A percentile compares a stretch with the other conserved stretches of the same genome.
These are phyloP conservation scores for Metarhizium rileyi DNA, from an alignment of 2,329 filamentous ascomycete species.

Conservation along the genomic window DNA sequence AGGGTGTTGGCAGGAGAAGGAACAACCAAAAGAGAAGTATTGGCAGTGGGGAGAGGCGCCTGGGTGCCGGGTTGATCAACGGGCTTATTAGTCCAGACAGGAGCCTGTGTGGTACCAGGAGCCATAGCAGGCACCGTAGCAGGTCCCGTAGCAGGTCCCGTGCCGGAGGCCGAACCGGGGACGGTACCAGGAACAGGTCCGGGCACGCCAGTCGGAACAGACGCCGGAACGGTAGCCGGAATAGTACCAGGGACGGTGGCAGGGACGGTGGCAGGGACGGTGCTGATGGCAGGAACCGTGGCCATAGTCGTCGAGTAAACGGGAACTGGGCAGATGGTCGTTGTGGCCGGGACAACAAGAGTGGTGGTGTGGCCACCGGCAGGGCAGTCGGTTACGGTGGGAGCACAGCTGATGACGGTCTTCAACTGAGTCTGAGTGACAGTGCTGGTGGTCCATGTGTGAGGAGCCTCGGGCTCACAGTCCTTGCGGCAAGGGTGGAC, in stretches of 20 bases:
- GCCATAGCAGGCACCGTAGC: not conserved
- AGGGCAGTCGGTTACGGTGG: conserved; percentile 28
- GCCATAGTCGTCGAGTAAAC: conserved; percentile 12
- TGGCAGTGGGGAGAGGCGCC: conserved; percentile 3
- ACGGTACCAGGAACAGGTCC: not conserved
- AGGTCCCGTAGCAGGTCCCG: not conserved
- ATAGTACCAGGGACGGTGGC: conserved; percentile 4
- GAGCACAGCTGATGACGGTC: conserved; percentile 30
- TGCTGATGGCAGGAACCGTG: not conserved
- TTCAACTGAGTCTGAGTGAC: conserved; percentile 27
- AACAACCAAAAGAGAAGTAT: conserved; percentile 4
- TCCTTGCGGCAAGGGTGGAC: conserved; percentile 19
- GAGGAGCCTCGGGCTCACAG: conserved; percentile 12
- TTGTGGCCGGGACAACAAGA: conserved; percentile 27
- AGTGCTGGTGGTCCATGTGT: conserved; percentile 32
- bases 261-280: not conserved
- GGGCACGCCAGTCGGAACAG: too few species aligned
- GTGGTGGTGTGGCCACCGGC: conserved; percentile 23
- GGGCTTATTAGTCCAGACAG: conserved; percentile 4
- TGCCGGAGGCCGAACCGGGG: not conserved
- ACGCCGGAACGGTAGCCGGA: too few species aligned
- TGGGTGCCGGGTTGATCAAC: not conserved
- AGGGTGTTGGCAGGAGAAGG: conserved; percentile 8
- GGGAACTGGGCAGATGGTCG: conserved; percentile 35
- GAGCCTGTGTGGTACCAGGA: not conserved